These are phyloP conservation scores for Paramarasmius palmivorus DNA, from an alignment of 1,284 basidiomycete genomes.

Conservation along the genomic window DNA sequence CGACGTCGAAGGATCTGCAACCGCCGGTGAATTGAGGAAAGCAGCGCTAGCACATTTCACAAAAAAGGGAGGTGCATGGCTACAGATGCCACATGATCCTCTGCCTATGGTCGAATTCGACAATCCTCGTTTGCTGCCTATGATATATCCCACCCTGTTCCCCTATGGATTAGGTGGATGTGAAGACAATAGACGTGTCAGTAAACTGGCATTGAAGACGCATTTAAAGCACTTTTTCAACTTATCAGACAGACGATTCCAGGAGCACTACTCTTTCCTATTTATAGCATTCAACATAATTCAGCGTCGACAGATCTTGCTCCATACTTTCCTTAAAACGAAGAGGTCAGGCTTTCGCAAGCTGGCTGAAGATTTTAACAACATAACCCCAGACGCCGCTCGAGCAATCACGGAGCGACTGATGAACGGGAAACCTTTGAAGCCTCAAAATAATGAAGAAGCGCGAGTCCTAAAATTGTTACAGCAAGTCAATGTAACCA, in stretches of 20 bases:
- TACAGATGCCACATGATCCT: not conserved
- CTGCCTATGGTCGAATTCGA: not conserved
- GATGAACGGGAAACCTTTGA: not conserved
- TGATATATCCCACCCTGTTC: constrained; percentile 6
- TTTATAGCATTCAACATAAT: constrained; percentile 8
- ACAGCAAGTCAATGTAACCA: not conserved
- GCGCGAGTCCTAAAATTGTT: not conserved
- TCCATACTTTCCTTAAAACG: not conserved
- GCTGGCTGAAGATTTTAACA: not conserved
- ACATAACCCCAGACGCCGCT: not conserved
- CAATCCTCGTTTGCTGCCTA: not conserved
- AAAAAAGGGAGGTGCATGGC: not conserved
- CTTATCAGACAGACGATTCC: no score
- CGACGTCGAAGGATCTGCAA: not conserved
- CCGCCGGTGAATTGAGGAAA: not conserved
- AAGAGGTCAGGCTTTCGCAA: not conserved
- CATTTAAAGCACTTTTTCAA: constrained; percentile 4
- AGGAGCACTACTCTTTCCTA: constrained; percentile 1
- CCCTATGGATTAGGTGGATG: constrained; percentile 3
- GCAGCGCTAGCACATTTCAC: not conserved
- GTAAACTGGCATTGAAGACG: not conserved
- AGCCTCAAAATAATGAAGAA: not conserved
- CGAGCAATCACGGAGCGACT: not conserved
- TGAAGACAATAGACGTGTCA: not conserved
- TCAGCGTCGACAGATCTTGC: not conserved